Evolutionary conservation across 306 rosid species (phyloP).

Genomic region (Lablab purpureus): DNA sequence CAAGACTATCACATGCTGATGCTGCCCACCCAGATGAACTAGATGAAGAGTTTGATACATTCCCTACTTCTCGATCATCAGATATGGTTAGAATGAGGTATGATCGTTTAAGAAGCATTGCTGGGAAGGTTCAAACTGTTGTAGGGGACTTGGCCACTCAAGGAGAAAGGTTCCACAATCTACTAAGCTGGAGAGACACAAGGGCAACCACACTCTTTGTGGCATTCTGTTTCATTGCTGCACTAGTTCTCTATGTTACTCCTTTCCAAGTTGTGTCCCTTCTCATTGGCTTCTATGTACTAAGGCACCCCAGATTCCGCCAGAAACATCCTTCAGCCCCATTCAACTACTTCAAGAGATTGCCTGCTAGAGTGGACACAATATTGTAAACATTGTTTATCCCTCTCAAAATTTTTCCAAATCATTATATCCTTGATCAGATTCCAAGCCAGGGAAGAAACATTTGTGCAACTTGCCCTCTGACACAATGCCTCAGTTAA

Average conservation of each 20-base stretch:
- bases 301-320: constrained; percentile 84
- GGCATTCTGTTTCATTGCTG: constrained; percentile 65
- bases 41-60: constrained; percentile 82
- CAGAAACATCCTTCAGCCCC: constrained; percentile 74
- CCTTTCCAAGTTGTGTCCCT: constrained; percentile 74
- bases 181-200: constrained; percentile 88
- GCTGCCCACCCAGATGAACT: constrained; percentile 70
- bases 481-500: neutral
- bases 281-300: constrained; percentile 62
- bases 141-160: constrained; percentile 82
- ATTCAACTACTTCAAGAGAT: constrained; percentile 75
- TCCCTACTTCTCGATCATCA: constrained; percentile 68
- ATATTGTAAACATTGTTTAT: constrained; percentile 52
- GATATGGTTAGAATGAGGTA: constrained; percentile 73
- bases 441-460: constrained; percentile 15
- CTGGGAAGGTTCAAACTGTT: constrained; percentile 78
- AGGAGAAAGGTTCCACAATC: constrained; percentile 79
- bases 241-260: constrained; percentile 71
- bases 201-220: constrained; percentile 74
- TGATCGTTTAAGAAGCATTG: constrained; percentile 75
- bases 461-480: neutral
- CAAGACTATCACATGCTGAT: constrained; percentile 77
- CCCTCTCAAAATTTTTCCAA: neutral
- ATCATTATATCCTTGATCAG: neutral
- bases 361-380: constrained; percentile 83